Evolutionary conservation across 2,329 filamentous ascomycete genomes (phyloP).

Genomic region (Ceratocystis cacaofunesta): DNA sequence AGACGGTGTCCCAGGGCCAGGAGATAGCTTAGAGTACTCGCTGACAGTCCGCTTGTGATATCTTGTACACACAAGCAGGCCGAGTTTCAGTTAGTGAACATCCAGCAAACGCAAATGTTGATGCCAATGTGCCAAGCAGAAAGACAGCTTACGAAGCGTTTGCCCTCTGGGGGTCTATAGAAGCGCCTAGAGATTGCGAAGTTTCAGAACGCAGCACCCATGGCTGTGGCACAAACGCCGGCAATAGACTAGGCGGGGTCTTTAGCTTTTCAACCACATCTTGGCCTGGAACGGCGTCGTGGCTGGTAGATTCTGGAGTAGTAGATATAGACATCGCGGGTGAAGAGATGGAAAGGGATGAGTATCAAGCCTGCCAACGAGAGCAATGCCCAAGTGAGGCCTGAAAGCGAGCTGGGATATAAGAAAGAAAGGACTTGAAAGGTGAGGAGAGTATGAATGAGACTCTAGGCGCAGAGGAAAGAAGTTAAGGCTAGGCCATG

Average conservation of each 20-base stretch:
- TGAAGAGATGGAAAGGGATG: no score
- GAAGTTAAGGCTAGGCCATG: not conserved
- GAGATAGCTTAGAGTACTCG: conserved; percentile 15
- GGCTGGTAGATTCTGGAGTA: not conserved
- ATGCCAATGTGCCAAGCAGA: not conserved
- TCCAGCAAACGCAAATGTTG: not conserved
- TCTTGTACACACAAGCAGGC: conserved; percentile 7
- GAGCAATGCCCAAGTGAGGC: not conserved
- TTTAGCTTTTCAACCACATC: not conserved
- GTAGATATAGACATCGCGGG: not conserved
- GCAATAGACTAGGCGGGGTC: conserved; percentile 5
- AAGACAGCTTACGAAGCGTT: conserved; percentile 8
- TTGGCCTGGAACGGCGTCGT: not conserved
- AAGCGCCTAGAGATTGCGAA: not conserved
- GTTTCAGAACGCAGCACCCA: conserved; percentile 8
- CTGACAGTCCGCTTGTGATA: conserved; percentile 15
- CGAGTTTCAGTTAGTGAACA: not conserved
- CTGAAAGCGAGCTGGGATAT: not conserved
- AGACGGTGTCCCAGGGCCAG: conserved; percentile 5
- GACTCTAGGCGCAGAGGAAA: not conserved
- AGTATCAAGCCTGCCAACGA: not conserved
- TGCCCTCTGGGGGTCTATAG: not conserved
- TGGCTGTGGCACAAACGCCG: conserved; percentile 10
- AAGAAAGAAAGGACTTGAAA: not conserved
- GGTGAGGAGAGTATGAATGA: not conserved